These are phyloP conservation scores for Paraphysoderma sedebokerense DNA, from an alignment of 371 early-diverging fungal genomes.

Conservation along the genomic window DNA sequence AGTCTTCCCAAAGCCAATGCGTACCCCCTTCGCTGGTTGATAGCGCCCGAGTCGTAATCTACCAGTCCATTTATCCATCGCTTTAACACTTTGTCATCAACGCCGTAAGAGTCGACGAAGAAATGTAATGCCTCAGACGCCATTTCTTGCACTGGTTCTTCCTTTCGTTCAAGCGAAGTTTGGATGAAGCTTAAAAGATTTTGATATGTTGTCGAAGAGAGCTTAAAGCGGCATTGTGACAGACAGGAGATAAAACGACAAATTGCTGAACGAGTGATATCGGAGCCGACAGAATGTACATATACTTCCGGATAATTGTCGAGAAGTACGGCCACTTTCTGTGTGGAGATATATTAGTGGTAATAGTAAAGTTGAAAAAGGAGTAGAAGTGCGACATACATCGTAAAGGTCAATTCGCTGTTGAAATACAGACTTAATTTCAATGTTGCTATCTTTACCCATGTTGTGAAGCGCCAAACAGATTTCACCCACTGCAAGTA, in stretches of 20 bases:
- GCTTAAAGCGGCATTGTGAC: constrained; percentile 8
- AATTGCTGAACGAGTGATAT: constrained; percentile 14
- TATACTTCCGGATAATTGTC: constrained; percentile 22
- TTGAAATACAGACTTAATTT: too few species aligned
- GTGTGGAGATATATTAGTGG: too few species aligned
- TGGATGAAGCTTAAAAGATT: constrained; percentile 32
- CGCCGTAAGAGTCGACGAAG: constrained; percentile 21
- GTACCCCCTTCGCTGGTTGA: constrained; percentile 44
- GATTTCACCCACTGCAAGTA: constrained; percentile 52
- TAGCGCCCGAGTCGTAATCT: constrained; percentile 17
- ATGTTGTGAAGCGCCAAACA: too few species aligned
- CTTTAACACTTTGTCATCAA: constrained; percentile 11
- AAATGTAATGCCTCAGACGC: constrained; percentile 40
- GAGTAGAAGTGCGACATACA: too few species aligned
- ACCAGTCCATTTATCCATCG: too few species aligned
- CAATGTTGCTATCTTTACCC: too few species aligned
- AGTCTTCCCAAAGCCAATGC: constrained; percentile 44
- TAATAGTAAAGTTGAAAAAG: too few species aligned
- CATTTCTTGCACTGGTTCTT: constrained; percentile 42
- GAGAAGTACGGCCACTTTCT: too few species aligned
- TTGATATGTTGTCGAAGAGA: constrained; percentile 1
- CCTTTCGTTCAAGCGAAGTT: constrained; percentile 41
- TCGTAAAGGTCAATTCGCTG: too few species aligned
- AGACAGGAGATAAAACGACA: constrained; percentile 34
- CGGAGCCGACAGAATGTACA: constrained; percentile 34